Evolutionary conservation across 2,329 filamentous ascomycete genomes (phyloP).

Genomic region (Teratosphaeria nubilosa): DNA sequence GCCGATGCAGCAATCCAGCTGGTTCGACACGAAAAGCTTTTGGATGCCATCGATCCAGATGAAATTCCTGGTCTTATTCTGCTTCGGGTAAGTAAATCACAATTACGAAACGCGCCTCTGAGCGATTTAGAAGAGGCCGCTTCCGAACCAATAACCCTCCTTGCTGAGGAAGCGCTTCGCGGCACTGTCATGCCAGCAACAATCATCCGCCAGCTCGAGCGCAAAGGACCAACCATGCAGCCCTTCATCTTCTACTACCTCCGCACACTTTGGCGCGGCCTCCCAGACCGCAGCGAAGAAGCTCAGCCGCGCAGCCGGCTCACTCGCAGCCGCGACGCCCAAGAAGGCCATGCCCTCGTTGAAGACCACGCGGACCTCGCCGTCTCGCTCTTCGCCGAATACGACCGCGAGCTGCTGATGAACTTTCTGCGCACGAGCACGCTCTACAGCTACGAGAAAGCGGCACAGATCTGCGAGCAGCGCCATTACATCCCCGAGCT

Average conservation of each 20-base stretch:
- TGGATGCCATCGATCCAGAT: slow-evolving; percentile 66
- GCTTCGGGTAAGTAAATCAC: slow-evolving; percentile 67
- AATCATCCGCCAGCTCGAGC: slow-evolving; percentile 68
- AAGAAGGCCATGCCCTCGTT: slow-evolving; percentile 58
- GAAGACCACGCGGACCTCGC: slow-evolving; percentile 78
- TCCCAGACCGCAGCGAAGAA: slow-evolving; percentile 37
- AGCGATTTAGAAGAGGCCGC: slow-evolving; percentile 70
- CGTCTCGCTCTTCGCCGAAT: slow-evolving; percentile 75
- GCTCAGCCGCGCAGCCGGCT: slow-evolving; percentile 2
- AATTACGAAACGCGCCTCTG: slow-evolving; percentile 45
- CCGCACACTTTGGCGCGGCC: slow-evolving; percentile 71
- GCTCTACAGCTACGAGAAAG: slow-evolving; percentile 76
- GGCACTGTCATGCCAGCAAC: slow-evolving; percentile 69
- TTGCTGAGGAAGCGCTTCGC: slow-evolving; percentile 84
- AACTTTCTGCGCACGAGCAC: slow-evolving; percentile 73
- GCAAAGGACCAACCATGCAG: slow-evolving; percentile 47
- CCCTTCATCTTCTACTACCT: slow-evolving; percentile 90
- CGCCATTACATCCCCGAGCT: slow-evolving; percentile 79
- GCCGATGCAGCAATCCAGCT: slow-evolving; percentile 79
- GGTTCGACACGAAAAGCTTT: slow-evolving; percentile 80
- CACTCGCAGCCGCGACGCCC: slow-evolving; percentile 25
- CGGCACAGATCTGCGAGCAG: slow-evolving; percentile 67
- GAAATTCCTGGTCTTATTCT: slow-evolving; percentile 84
- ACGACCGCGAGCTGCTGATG: slow-evolving; percentile 71
- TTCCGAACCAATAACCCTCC: slow-evolving; percentile 70